These are phyloP conservation scores for Gleditsia sinensis DNA, from an alignment of 306 rosid genomes.

Conservation along the genomic window DNA sequence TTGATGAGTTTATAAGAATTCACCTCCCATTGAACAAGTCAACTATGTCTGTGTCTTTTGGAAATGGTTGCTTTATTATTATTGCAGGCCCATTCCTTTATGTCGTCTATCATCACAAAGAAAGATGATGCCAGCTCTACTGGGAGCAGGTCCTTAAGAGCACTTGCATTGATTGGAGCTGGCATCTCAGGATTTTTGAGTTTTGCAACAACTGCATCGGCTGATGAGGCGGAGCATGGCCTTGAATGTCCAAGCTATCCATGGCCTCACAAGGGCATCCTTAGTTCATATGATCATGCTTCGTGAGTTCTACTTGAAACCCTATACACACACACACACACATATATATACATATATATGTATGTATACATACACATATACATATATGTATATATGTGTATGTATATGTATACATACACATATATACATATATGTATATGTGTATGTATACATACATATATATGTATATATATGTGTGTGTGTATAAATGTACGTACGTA, in stretches of 20 bases:
- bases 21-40: neutral
- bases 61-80: slow-evolving; percentile 20
- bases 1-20: neutral
- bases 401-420: too few relatives aligned
- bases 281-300: slow-evolving; percentile 94
- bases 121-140: slow-evolving; percentile 59
- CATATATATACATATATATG: too few relatives aligned
- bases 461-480: too few relatives aligned
- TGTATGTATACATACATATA: too few relatives aligned
- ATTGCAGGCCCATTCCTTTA: slow-evolving; percentile 56
- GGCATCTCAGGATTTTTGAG: slow-evolving; percentile 75
- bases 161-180: slow-evolving; percentile 84
- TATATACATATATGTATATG: too few relatives aligned
- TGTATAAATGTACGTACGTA: too few relatives aligned
- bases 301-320: slow-evolving; percentile 58
- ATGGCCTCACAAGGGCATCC: slow-evolving; percentile 93
- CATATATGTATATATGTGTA: too few relatives aligned
- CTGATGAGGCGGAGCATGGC: slow-evolving; percentile 97
- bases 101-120: slow-evolving; percentile 59
- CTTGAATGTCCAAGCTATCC: slow-evolving; percentile 84
- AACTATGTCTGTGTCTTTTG: neutral
- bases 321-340: too few relatives aligned
- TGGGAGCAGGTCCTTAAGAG: slow-evolving; percentile 69
- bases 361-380: too few relatives aligned
- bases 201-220: slow-evolving; percentile 75